phyloP scores from a whole-genome alignment of 352 stramenopile genomes.

The Peronospora farinosa region DNA sequence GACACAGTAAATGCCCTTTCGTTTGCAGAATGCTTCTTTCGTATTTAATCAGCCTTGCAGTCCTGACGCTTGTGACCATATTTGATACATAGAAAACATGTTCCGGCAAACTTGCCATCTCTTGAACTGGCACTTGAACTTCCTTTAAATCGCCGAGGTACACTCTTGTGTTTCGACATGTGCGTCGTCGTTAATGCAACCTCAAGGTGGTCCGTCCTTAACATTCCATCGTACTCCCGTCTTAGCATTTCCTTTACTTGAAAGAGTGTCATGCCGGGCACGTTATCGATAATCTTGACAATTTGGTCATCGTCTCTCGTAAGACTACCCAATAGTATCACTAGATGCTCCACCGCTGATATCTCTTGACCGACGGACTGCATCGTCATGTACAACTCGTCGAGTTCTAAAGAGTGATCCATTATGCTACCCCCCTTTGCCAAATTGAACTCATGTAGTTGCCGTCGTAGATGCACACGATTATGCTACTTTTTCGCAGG shows the following conservation, averaged over 20 bases:
- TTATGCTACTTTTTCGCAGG: too few species aligned
- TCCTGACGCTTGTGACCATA: constrained; percentile 1
- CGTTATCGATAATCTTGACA: too few species aligned
- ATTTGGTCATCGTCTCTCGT: too few species aligned
- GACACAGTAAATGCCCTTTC: background rate
- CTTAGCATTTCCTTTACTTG: background rate
- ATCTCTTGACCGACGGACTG: too few species aligned
- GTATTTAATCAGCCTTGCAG: background rate
- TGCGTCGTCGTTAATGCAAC: background rate
- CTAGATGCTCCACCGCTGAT: too few species aligned
- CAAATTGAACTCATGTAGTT: too few species aligned
- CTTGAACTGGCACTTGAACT: background rate
- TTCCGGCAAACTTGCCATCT: background rate
- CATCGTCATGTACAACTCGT: too few species aligned
- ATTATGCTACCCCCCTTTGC: too few species aligned
- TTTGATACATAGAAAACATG: background rate
- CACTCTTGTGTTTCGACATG: background rate
- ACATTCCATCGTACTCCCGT: background rate
- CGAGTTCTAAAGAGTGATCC: too few species aligned
- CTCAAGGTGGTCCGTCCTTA: background rate
- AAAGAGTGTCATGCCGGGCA: too few species aligned
- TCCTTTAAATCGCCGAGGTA: background rate
- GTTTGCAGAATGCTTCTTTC: background rate
- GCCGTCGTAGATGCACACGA: too few species aligned
- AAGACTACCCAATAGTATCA: too few species aligned